Percentiles rank a stretch among this genome's conserved stretches.
phyloP scores from a whole-genome alignment of 1,284 basidiomycete genomes.

The Ustilago curta region DNA sequence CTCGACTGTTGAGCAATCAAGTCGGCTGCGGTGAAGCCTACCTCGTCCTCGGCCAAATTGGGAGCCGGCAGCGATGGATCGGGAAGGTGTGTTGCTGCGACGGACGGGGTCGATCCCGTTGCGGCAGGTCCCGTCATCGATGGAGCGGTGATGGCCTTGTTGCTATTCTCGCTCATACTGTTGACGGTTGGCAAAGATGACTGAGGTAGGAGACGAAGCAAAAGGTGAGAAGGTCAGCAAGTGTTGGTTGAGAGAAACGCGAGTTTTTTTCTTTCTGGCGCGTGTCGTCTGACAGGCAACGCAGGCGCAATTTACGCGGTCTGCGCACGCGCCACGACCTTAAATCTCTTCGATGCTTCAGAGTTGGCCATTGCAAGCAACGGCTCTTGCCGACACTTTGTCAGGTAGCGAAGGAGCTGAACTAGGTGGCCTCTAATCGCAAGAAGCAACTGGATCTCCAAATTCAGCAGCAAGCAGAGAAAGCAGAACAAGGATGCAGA shows the following conservation, averaged over 20 bases:
- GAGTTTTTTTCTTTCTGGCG: background rate
- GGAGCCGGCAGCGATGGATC: conserved; percentile 60
- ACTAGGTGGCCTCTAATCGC: too few species aligned
- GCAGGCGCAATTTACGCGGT: conserved; percentile 12
- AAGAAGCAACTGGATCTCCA: too few species aligned
- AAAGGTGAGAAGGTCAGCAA: background rate
- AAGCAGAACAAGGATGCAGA: too few species aligned
- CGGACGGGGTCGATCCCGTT: background rate
- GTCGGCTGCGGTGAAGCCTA: conserved; percentile 68
- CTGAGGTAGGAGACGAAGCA: background rate
- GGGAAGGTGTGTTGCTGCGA: conserved; percentile 32
- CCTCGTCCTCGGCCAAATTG: conserved; percentile 45
- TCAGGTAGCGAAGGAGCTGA: too few species aligned
- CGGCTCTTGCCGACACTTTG: too few species aligned
- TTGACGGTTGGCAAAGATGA: background rate
- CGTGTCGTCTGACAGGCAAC: conserved; percentile 24
- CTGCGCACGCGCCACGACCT: conserved; percentile 3
- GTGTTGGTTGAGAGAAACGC: background rate
- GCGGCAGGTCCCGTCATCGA: conserved; percentile 11
- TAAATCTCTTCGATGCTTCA: too few species aligned
- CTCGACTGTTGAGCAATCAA: conserved; percentile 67
- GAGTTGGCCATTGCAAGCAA: too few species aligned
- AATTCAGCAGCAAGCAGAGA: too few species aligned
- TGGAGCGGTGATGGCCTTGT: conserved; percentile 10
- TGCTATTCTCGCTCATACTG: conserved; percentile 22